Conservation (phyloP, 139 green algal species). For the Chlorella sp. region DNA sequence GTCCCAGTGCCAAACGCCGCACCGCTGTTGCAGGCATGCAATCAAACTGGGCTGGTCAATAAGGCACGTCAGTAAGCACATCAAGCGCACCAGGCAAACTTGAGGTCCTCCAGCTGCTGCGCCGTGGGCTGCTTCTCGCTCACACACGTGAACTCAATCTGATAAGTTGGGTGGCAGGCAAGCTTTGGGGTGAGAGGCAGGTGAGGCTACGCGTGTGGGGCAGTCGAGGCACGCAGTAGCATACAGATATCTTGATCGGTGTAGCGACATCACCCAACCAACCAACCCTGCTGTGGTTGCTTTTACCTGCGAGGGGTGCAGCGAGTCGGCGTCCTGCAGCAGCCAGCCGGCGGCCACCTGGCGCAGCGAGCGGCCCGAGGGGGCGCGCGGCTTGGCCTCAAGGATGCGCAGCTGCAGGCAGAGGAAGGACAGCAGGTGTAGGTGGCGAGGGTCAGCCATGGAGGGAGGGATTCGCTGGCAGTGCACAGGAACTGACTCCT, state of each 20-base stretch:
- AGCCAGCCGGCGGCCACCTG: constrained; percentile 90
- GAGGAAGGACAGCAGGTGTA: too few relatives aligned
- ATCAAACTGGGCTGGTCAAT: too few relatives aligned
- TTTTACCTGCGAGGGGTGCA: constrained; percentile 61
- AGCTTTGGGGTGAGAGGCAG: too few relatives aligned
- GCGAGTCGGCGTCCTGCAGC: constrained; percentile 85
- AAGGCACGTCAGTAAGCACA: too few relatives aligned
- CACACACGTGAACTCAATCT: constrained; percentile 88
- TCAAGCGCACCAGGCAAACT: constrained; percentile 93
- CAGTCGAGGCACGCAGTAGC: too few relatives aligned
- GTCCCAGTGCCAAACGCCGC: too few relatives aligned
- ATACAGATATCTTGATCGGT: too few relatives aligned
- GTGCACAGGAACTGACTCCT: too few relatives aligned
- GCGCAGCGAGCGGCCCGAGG: constrained; percentile 72
- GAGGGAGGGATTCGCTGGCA: not conserved
- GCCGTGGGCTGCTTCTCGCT: constrained; percentile 85
- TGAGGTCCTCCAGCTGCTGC: constrained; percentile 92
- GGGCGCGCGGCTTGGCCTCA: constrained; percentile 83
- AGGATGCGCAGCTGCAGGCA: constrained; percentile 87
- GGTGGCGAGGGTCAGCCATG: not conserved
- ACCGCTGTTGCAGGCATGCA: too few relatives aligned
- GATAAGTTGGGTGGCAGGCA: constrained; percentile 32
- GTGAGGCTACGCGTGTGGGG: too few relatives aligned
- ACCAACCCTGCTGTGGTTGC: too few relatives aligned
- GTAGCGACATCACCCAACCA: too few relatives aligned